Evolutionary conservation across 2,329 filamentous ascomycete genomes (phyloP), one percentile per base, ranked within the genome.

Genomic region (Dothistroma pini): DNA sequence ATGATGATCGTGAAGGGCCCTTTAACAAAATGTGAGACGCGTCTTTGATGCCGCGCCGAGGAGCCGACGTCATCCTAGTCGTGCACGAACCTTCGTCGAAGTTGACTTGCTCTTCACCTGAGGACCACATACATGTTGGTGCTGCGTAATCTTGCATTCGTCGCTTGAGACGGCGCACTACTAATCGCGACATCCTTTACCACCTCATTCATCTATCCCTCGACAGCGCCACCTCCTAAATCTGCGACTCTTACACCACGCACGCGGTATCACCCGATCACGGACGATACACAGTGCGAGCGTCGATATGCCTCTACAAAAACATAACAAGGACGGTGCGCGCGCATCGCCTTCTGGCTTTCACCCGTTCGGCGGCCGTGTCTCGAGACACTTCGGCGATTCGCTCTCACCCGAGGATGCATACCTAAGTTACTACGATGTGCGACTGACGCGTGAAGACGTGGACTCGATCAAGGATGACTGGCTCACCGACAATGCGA

Each of bases 401-500:
- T 77, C 75, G 66, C 70, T 86, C 65, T 77, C 78, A 57, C 86
- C 87, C 14, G 86, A 89, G 66, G 86, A 89, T 76, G 83, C 86
- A 38, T 89, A 88, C 75, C 77, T 90, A 63, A 88, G 84, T 72
- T 90, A 88, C 89, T 75, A 84, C 65, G 71, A 69, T 59, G 62
- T 69, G 21, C 66, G 72, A 93, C 91, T 97, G 68, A 96, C 90
- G 55, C 86, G 88, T 74, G 91, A 95, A 74, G 95, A 99, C 76
- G 85, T 97, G 68, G 89, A 93, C 74, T 88, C 89, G 16, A 84
- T 99, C 61, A 91, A 90, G 77, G 83, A 90, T 76, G 95, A 97
- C 81, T 99, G 95, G 95, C 82, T 99, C 56, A 97, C 93, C 49
- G 95, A 99, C 75, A 97, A 96, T 79, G 93, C 92, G 69, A 97